Evolutionary conservation across 2,329 filamentous ascomycete species (phyloP).

Genomic region (Geosmithia flava): DNA sequence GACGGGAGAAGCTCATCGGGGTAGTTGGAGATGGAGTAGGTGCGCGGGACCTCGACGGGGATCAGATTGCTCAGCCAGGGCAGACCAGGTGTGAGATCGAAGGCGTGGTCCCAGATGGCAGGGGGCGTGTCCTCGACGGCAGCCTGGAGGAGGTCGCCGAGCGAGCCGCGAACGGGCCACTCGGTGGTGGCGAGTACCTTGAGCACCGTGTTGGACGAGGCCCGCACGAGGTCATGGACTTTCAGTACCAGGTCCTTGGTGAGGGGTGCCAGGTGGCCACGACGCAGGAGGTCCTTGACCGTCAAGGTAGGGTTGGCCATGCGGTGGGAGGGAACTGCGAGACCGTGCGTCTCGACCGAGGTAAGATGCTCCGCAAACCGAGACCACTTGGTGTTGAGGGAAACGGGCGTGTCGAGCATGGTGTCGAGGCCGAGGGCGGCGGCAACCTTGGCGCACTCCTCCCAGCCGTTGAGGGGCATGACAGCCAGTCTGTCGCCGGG

Average conservation of each 20-base stretch:
- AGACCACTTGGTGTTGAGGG: constrained; percentile 27
- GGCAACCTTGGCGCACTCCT: constrained; percentile 40
- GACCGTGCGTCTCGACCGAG: background rate
- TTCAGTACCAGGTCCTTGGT: constrained; percentile 37
- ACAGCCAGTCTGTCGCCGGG: constrained; percentile 40
- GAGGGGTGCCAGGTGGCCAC: constrained; percentile 37
- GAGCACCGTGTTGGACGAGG: constrained; percentile 35
- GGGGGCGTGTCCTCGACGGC: constrained; percentile 33
- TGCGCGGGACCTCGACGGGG: constrained; percentile 35
- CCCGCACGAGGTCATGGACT: constrained; percentile 32
- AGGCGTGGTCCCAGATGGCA: constrained; percentile 37
- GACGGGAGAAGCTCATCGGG: constrained; percentile 35
- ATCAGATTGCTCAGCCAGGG: constrained; percentile 34
- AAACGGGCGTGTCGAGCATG: constrained; percentile 27
- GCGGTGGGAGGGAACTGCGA: constrained; percentile 18
- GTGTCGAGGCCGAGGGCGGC: constrained; percentile 35
- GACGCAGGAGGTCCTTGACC: constrained; percentile 34
- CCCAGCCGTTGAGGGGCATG: constrained; percentile 42
- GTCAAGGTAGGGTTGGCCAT: constrained; percentile 19
- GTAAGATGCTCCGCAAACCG: constrained; percentile 32
- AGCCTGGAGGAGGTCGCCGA: constrained; percentile 36
- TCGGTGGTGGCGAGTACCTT: constrained; percentile 34
- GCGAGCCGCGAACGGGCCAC: constrained; percentile 36
- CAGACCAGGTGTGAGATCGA: constrained; percentile 26
- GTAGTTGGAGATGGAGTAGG: constrained; percentile 39